Evolutionary conservation across 129 eudicot genomes (phyloP), one percentile per base, ranked within the genome.

Genomic region (Flaveria linearis): DNA sequence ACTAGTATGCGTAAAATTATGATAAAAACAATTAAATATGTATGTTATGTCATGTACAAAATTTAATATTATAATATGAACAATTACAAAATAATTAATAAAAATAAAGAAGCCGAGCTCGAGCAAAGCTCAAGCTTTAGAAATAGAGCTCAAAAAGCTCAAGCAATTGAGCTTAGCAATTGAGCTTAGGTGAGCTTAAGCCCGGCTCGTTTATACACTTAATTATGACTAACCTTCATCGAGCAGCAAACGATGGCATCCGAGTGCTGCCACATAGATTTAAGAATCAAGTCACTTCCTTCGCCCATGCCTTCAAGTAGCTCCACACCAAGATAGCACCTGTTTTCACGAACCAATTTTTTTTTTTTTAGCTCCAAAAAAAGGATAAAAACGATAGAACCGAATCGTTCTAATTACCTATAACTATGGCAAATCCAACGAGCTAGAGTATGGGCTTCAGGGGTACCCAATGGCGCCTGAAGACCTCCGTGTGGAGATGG

Each of bases 361-460:
- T 0, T 5, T 28, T 30, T 1, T 13, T 0, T 15, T 22, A 28
- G 0, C 7, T 4, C n/a, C n/a, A 26, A 14, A 15, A 63, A 15
- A 33, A 30, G 0, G 17, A 16, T 4, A 60, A 10, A 60, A 9
- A 5, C 1, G 67, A 1, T 6, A 0, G 13, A 63, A 62, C 43
- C 68, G 5, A 62, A 5, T 9, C 22, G 46, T 28, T 63, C 45
- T 63, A 0, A 1, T 63, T 63, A 88, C 97, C 94, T 86, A 62
- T 91, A 91, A 82, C 94, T 88, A 74, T 85, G 94, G 68, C 81
- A 81, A 73, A 91, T 91, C 97, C 97, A 91, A 52, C 88, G 88
- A 52, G 91, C 78, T 1, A 91, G 91, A 0, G 94, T 91, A 14
- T 86, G 85, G 3, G 97, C 97, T 75, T 91, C 94, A 11, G 97